These are phyloP conservation scores for Plasmodium inui DNA, from an alignment of 169 alveolate genomes.

Conservation along the genomic window DNA sequence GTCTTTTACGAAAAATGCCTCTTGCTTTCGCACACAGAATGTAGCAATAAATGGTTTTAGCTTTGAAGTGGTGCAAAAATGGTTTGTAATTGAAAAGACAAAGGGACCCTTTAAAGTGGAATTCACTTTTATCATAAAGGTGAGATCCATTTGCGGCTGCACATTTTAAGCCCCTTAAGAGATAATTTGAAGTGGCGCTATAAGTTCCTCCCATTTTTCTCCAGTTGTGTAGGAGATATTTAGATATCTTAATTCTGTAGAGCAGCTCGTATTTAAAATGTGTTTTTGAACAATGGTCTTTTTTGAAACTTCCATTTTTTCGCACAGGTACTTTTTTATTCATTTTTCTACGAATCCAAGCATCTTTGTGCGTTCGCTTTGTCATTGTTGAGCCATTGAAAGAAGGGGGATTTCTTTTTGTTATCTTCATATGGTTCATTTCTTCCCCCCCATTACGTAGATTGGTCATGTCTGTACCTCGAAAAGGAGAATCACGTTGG, in stretches of 20 bases:
- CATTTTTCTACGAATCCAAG: neutral
- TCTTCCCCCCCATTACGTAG: neutral
- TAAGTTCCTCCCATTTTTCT: neutral
- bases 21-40: neutral
- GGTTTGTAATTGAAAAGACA: neutral
- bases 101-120: neutral
- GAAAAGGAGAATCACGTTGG: neutral
- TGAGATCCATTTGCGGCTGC: neutral
- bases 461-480: neutral
- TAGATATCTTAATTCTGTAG: conserved; percentile 1
- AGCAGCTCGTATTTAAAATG: neutral
- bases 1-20: neutral
- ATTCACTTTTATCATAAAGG: neutral
- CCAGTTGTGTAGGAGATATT: neutral
- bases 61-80: neutral
- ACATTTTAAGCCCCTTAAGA: neutral
- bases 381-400: neutral
- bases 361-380: neutral
- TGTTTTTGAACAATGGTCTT: neutral
- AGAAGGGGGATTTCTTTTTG: neutral
- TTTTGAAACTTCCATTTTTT: conserved; percentile 3
- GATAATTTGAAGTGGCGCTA: neutral
- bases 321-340: neutral
- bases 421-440: neutral
- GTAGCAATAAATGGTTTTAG: neutral